These are phyloP conservation scores for Ascosphaera apis DNA, from an alignment of 2,329 filamentous ascomycete species.

Conservation along the genomic window DNA sequence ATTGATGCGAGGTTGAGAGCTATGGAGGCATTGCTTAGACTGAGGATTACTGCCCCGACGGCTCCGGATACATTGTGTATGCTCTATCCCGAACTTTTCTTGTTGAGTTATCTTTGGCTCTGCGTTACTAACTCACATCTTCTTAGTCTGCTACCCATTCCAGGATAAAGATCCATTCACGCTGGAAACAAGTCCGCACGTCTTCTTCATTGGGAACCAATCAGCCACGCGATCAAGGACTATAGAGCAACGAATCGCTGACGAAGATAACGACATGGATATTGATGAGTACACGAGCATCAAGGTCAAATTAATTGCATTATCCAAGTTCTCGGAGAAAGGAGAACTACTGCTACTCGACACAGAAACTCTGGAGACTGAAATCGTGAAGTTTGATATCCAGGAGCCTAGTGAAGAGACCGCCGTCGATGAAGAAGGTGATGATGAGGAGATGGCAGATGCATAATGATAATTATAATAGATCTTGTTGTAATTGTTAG, in stretches of 20 bases:
- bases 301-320: conserved; percentile 50
- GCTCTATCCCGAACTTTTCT: conserved; percentile 13
- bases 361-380: conserved; percentile 59
- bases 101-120: not conserved
- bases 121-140: too few species aligned
- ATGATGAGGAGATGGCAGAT: too few species aligned
- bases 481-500: too few species aligned
- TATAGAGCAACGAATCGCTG: conserved; percentile 28
- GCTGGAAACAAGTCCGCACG: conserved; percentile 60
- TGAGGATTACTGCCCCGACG: conserved; percentile 78
- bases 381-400: conserved; percentile 37
- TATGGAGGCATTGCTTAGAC: conserved; percentile 86
- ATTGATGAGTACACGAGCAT: conserved; percentile 34
- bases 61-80: conserved; percentile 87
- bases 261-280: conserved; percentile 13
- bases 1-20: conserved; percentile 56
- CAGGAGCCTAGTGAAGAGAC: not conserved
- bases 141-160: conserved; percentile 75
- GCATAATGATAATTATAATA: too few species aligned
- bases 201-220: conserved; percentile 79
- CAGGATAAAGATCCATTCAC: conserved; percentile 86
- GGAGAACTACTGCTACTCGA: conserved; percentile 68
- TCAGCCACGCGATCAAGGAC: conserved; percentile 50
- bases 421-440: too few species aligned
- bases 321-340: conserved; percentile 61